Conservation (phyloP, 1,284 basidiomycete genomes). For the Tilletia caries region DNA sequence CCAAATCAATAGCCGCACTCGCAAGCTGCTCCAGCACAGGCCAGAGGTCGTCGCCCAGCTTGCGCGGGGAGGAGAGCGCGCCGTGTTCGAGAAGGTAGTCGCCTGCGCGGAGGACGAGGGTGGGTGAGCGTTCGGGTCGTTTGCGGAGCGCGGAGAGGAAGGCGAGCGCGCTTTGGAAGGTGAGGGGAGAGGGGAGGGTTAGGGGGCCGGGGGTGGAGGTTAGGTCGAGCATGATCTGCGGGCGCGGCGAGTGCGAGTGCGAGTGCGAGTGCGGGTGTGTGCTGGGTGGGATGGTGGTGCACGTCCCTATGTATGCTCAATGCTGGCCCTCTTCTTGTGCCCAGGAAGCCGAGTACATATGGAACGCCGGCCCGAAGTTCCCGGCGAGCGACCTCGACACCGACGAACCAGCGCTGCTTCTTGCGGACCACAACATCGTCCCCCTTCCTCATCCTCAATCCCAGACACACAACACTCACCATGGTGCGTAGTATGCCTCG, state of each 20-base stretch:
- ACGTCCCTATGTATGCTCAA: neutral
- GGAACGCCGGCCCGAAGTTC: too few relatives aligned
- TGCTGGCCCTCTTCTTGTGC: too few relatives aligned
- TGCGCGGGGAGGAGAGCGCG: slow-evolving; percentile 51
- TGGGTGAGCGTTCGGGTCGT: slow-evolving; percentile 61
- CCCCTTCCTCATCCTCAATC: neutral
- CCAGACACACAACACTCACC: neutral
- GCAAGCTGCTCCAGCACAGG: slow-evolving; percentile 81
- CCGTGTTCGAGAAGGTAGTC: slow-evolving; percentile 59
- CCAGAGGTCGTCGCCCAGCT: slow-evolving; percentile 62
- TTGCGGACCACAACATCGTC: neutral
- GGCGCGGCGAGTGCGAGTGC: neutral
- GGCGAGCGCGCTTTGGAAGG: neutral
- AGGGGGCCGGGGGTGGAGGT: neutral
- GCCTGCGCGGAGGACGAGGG: slow-evolving; percentile 68
- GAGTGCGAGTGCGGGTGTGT: neutral
- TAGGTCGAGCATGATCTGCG: neutral
- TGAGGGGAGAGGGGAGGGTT: neutral
- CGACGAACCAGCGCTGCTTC: neutral
- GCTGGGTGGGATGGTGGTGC: neutral
- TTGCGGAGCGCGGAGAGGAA: slow-evolving; percentile 18
- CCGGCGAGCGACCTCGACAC: neutral
- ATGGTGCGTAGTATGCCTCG: slow-evolving; percentile 7
- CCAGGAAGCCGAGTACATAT: too few relatives aligned
- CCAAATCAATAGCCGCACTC: slow-evolving; percentile 79